Percentiles rank a stretch among this genome's conserved stretches.
Evolutionary conservation across 352 stramenopile genomes (phyloP).

Genomic region (Synura sp.): DNA sequence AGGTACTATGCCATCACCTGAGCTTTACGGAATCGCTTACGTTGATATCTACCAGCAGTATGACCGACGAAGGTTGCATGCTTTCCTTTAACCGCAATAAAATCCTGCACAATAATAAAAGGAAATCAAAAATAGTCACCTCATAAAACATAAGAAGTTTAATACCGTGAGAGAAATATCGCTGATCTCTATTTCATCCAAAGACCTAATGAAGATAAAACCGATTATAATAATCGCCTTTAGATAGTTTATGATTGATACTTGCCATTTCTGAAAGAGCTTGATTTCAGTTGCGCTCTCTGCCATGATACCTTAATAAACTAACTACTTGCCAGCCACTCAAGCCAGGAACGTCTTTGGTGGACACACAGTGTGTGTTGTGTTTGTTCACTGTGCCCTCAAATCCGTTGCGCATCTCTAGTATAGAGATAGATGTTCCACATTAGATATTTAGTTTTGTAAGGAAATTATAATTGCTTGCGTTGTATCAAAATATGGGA

Average conservation of each 20-base stretch:
- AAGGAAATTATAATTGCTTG: no score
- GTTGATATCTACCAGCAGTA: constrained; percentile 99
- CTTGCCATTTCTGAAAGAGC: constrained; percentile 71
- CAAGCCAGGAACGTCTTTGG: no score
- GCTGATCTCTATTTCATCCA: constrained; percentile 94
- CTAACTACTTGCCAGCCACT: no score
- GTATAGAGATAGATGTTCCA: no score
- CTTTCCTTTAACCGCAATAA: constrained; percentile 97
- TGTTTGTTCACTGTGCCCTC: no score
- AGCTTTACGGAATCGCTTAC: constrained; percentile 99
- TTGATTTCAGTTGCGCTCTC: constrained; percentile 61
- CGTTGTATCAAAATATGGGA: no score
- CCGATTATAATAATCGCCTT: no score
- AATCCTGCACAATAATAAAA: constrained; percentile 68
- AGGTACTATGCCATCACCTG: no score
- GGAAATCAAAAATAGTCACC: background rate
- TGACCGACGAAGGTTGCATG: constrained; percentile 97
- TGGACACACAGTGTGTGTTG: no score
- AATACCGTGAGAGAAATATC: constrained; percentile 89
- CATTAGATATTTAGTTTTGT: no score
- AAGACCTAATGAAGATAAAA: constrained; percentile 34
- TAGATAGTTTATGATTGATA: no score
- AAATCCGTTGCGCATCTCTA: no score
- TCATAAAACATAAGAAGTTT: background rate
- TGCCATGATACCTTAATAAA: background rate